Percentiles rank a stretch among this genome's conserved stretches.
phyloP scores from a whole-genome alignment of 2,329 filamentous ascomycete genomes.

The Orbilia javanica region DNA sequence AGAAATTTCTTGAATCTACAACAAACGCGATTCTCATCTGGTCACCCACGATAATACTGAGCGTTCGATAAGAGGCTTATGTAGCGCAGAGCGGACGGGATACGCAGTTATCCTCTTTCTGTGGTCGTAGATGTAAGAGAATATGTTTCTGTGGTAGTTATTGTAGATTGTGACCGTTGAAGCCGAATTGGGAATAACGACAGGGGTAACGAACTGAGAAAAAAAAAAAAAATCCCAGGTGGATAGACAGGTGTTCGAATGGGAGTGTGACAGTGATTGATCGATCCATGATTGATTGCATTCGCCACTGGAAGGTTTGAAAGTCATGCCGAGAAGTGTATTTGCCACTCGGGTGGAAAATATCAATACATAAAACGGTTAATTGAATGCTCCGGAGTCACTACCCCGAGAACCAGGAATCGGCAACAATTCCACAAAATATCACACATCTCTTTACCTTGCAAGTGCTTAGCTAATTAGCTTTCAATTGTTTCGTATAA shows the following conservation, averaged over 20 bases:
- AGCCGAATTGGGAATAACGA: not conserved
- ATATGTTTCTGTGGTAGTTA: not conserved
- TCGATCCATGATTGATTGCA: not conserved
- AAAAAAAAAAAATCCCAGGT: not conserved
- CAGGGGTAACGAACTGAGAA: not conserved
- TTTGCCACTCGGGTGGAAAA: not conserved
- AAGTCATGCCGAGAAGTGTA: not conserved
- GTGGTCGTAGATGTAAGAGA: slow-evolving; percentile 20
- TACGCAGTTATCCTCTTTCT: slow-evolving; percentile 39
- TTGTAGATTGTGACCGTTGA: slow-evolving; percentile 1
- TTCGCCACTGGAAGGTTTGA: not conserved
- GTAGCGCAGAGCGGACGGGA: slow-evolving; percentile 51
- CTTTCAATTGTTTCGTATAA: no score
- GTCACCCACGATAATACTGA: slow-evolving; percentile 57
- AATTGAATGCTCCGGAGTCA: not conserved
- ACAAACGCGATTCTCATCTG: slow-evolving; percentile 50
- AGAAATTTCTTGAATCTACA: slow-evolving; percentile 9
- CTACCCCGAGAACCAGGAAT: no score
- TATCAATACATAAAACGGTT: no score
- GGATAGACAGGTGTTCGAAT: not conserved
- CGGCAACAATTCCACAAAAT: no score
- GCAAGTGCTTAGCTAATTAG: no score
- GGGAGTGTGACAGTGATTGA: not conserved
- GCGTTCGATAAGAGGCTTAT: slow-evolving; percentile 52
- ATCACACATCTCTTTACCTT: no score